Base-by-base conservation (phyloP, 148 eudicot genomes). In the Salicornia ramosissima region DNA sequence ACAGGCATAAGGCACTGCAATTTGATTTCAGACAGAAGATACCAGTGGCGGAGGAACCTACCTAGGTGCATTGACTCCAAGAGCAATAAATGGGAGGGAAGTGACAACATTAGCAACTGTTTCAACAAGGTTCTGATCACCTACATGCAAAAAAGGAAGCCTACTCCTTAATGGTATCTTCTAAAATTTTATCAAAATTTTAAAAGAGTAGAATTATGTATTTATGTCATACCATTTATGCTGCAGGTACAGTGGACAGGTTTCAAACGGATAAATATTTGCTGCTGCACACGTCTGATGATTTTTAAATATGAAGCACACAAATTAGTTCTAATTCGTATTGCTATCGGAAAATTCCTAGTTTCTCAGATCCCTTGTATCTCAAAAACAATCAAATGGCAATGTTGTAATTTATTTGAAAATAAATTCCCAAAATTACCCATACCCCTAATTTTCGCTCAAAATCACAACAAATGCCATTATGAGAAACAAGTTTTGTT, bases 11-110 rank as follows among this genome's bases (percentile, higher is more conserved):
- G 77, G 67, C 21, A 59, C 30, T n/a, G 24, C 24, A 21, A 62
- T 10, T 31, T 11, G 40, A 31, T 73, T 64, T 54, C 52, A 40
- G 57, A 58, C 29, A 70, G 34, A 25, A 22, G 5, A 61, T 43
- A 47, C 34, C 30, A 54, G 7, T 15, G 19, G 49, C 28, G 42
- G 18, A 55, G 60, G 40, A 56, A 65, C 81, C 59, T 76, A 77
- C 99, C 99, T 90, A 67, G 99, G 99, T 51, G 88, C 85, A 69
- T 94, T 88, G 77, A 84, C 45, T 50, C 99, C 99, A 68, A 94
- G 88, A 71, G 83, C 92, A 76, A 94, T 83, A 75, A 94, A 94
- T 79, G 99, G 99, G 78, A 94, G 83, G 47, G 99, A 94, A 71
- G 99, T 94, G 66, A 88, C 81, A 59, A 94, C 92, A 71, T 94